Evolutionary conservation across 2,329 filamentous ascomycete species (phyloP), one percentile per base, ranked within the genome.

Genomic region (Aspergillus brasiliensis): DNA sequence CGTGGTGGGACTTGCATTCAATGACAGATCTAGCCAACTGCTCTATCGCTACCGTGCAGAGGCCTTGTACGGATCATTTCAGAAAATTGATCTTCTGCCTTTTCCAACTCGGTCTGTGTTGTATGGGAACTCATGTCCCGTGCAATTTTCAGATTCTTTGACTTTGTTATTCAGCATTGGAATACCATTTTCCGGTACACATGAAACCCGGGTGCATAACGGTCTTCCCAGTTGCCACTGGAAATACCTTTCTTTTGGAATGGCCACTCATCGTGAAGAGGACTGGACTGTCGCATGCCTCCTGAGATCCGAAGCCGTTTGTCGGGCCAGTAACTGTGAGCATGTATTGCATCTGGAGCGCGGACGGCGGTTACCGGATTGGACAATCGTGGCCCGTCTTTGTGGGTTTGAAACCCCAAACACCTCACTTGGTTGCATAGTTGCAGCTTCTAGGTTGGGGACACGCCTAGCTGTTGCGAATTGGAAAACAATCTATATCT

Each of bases 401-500:
- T 72, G 69, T 58, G 75, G 71, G 11, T 79, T 73, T 49, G 65
- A 67, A 21, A 65, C 71, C 40, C 59, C 71, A n/a, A 70, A 60
- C 17, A 77, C 71, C 27, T 77, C 75, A 4, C 65, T 77, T 11
- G 75, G 75, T 10, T 75, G 75, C n/a, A 68, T 72, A 25, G 69
- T 79, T 13, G 74, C 77, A 13, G 61, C 74, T 10, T 78, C 77
- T 2, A 63, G 59, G 8, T 25, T 51, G 5, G 75, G 75, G 8
- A 77, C 75, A 34, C 72, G 78, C 3, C 67, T 81, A 51, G 78
- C 78, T 3, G 69, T 79, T 31, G 74, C 74, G 5, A 75, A 75
- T 46, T 80, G 78, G 78, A 76, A 79, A 52, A 69, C 69, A 1
- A 57, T 80, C 19, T 75, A 75, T 15, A 59, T 81, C 25, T 81